Base-by-base conservation (phyloP, 306 rosid species). In the Vigna hirtella region DNA sequence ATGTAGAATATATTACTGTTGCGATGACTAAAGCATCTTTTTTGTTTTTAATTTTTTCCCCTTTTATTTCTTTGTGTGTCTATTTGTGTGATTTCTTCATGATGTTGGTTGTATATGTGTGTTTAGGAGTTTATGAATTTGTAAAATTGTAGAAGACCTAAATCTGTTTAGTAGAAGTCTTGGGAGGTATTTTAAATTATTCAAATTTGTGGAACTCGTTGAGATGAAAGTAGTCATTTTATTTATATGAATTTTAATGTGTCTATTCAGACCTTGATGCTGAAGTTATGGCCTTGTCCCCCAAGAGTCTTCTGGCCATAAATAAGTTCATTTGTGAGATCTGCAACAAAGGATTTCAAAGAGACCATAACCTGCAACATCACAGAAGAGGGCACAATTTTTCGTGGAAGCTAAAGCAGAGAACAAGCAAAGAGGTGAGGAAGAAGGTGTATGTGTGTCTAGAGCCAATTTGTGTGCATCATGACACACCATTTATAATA, bases 391-490 rank as follows among this genome's bases (percentile, higher is more conserved):
- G 98, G 2, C 99, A 96, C 59, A 96, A 96, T 45, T 40, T 96
- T 81, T 98, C 98, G 69, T 96, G 99, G 99, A 96, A 96, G 83
- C 84, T 96, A 70, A 96, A 96, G 90, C 94, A 91, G 79, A 88
- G 98, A 69, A 36, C 93, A 50, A 93, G 78, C 82, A 87, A 91
- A 88, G 98, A 93, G 78, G 74, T 89, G 51, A 90, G 81, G 87
- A 96, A 91, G 91, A 96, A 93, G 76, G 99, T 90, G 1, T 96
- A 91, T 72, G 99, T 96, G 36, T 96, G 99, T 59, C 99, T 98
- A 24, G 99, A 96, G 67, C 45, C 85, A 0, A 79, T 73, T 4
- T 96, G 99, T 74, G 97, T 96, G 34, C 99, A 96, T 82, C 97
- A 96, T 74, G 91, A 91, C 36, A 98, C 99, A 40, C 47, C 16